Evolutionary conservation across 331 rosid genomes (phyloP), one percentile per base, ranked within the genome.

Genomic region (Rosa hybrid): DNA sequence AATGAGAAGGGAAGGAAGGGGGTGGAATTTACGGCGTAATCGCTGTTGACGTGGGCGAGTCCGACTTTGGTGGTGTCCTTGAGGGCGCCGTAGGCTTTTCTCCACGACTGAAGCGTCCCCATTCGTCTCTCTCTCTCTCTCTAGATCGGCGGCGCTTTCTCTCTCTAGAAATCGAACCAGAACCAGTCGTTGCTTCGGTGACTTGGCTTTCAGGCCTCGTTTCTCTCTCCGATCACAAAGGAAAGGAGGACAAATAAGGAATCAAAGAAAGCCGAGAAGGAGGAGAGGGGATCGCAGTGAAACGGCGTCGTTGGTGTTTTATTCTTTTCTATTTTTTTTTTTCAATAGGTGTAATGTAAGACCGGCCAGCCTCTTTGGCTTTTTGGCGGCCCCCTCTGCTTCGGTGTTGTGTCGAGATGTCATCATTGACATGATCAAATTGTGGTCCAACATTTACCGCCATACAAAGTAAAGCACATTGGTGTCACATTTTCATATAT

Each of bases 41-140:
- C 99, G 94, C 99, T 96, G 75, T 96, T 96, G 97, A 96, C 99
- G 81, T 93, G 98, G 75, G 99, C 99, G 80, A 96, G 98, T 63
- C 99, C 99, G 86, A 96, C 99, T 96, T 92, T 96, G 88, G 99
- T 93, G 81, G 88, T 21, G 84, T 96, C 99, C 79, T 96, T 96
- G 84, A 96, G 77, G 72, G 98, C 98, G 30, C 99, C 99, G 72
- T 93, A 96, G 46, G 97, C 99, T 90, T 89, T 92, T 76, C 99
- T 87, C 99, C 99, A 96, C 80, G 97, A 83, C 81, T 93, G 98
- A 89, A 96, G 98, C 84, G 98, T 96, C 74, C 97, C 97, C 97
- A 93, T 92, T 80, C 77, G 34, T 34, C 18, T 63, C 78, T 80
- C 64, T 71, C 81, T 71, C 81, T 34, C 39, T 34, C 39, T 34